Conservation (phyloP, 2,329 filamentous ascomycete species). For the Calonectria naviculata region DNA sequence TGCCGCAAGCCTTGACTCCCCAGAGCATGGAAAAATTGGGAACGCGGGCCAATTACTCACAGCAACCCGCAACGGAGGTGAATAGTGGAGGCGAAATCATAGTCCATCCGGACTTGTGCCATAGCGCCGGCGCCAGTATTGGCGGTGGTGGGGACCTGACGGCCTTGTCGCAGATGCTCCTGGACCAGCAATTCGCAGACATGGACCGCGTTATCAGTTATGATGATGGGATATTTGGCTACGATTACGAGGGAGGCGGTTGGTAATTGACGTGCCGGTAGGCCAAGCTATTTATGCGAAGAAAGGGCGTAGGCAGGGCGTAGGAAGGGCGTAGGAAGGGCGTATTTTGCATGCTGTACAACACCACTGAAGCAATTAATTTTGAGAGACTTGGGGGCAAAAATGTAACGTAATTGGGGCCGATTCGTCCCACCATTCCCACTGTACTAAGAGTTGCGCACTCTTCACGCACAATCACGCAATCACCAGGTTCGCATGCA, state of each 20-base stretch:
- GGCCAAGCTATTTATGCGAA: no score
- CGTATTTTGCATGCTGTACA: not conserved
- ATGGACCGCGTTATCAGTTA: slow-evolving; percentile 13
- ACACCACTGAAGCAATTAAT: not conserved
- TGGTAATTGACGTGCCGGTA: slow-evolving; percentile 2
- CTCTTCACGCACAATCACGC: not conserved
- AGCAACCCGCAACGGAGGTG: not conserved
- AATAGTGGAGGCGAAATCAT: not conserved
- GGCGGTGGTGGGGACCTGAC: not conserved
- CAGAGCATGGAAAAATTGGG: not conserved
- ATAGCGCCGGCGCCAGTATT: not conserved
- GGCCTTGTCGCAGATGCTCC: slow-evolving; percentile 9
- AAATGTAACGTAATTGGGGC: slow-evolving; percentile 5
- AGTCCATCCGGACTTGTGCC: not conserved
- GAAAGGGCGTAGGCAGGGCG: not conserved
- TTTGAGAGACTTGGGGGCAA: not conserved
- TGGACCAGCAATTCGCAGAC: slow-evolving; percentile 8
- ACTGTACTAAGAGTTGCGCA: not conserved
- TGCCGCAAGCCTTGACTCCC: not conserved
- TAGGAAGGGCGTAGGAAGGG: not conserved
- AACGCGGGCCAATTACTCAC: not conserved
- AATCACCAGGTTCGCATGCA: not conserved
- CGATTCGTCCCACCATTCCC: not conserved
- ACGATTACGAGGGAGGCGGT: slow-evolving; percentile 4
- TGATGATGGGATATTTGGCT: slow-evolving; percentile 8